Evolutionary conservation across 257 asterid species (phyloP).

Genomic region (Lantana camara): DNA sequence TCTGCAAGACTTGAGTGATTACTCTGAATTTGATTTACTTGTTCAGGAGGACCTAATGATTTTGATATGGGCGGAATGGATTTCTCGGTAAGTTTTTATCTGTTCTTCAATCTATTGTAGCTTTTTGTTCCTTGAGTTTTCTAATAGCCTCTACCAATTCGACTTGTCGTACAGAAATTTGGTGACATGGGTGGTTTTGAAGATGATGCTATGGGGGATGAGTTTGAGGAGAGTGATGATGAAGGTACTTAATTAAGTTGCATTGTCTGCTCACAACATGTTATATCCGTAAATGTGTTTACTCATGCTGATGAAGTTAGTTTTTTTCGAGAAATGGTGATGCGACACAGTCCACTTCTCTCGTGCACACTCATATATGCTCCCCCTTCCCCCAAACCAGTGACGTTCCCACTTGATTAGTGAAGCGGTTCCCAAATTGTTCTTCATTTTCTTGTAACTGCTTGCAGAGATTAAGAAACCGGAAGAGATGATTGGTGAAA

Average conservation of each 20-base stretch:
- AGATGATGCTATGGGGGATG: slow-evolving; percentile 43
- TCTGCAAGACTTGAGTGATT: neutral
- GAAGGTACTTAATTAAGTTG: slow-evolving; percentile 53
- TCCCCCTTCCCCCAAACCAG: neutral
- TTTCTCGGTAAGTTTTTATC: slow-evolving; percentile 57
- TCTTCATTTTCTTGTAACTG: neutral
- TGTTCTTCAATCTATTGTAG: neutral
- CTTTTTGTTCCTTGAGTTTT: neutral
- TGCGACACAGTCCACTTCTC: no score
- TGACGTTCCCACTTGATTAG: neutral
- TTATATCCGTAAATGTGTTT: neutral
- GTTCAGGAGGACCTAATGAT: slow-evolving; percentile 64
- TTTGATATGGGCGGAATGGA: slow-evolving; percentile 74
- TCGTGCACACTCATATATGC: neutral
- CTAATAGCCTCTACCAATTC: neutral
- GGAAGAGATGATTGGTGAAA: slow-evolving; percentile 31
- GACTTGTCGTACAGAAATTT: slow-evolving; percentile 47
- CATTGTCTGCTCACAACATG: no score
- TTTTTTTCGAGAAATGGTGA: no score
- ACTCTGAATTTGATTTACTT: slow-evolving; percentile 8
- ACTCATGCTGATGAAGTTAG: neutral
- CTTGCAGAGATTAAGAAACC: slow-evolving; percentile 37
- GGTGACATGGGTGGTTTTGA: slow-evolving; percentile 56
- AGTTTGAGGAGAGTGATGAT: slow-evolving; percentile 61
- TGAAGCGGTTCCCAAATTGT: neutral